A percentile compares a stretch with the other conserved stretches of the same genome.
These are phyloP conservation scores for Ophiocordyceps unilateralis DNA, from an alignment of 2,329 filamentous ascomycete genomes.

Conservation along the genomic window DNA sequence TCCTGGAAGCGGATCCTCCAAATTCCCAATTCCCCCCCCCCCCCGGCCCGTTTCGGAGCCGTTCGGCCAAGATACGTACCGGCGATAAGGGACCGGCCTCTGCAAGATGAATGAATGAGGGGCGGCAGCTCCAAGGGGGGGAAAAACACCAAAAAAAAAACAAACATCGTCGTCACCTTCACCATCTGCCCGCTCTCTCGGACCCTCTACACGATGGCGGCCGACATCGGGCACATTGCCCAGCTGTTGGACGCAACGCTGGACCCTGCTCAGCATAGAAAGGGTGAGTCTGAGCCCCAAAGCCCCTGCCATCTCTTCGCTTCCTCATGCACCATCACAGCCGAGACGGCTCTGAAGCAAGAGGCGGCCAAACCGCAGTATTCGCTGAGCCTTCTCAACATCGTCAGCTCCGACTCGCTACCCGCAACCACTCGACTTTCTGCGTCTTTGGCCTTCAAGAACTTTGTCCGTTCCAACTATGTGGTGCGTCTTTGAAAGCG, in stretches of 20 bases:
- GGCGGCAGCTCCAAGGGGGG: no score
- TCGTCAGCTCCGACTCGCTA: conserved; percentile 60
- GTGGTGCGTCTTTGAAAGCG: conserved; percentile 34
- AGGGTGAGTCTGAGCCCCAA: conserved; percentile 42
- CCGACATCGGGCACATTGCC: conserved; percentile 45
- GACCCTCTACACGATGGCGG: conserved; percentile 28
- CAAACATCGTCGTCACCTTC: no score
- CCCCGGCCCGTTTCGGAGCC: background rate
- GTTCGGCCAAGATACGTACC: background rate
- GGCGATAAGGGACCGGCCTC: background rate
- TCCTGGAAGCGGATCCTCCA: background rate
- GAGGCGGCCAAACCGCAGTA: conserved; percentile 76
- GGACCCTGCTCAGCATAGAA: conserved; percentile 71
- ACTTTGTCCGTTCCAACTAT: conserved; percentile 91
- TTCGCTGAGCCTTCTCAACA: conserved; percentile 74
- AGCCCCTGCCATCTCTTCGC: conserved; percentile 9
- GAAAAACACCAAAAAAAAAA: no score
- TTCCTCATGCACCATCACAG: conserved; percentile 31
- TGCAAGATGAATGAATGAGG: no score
- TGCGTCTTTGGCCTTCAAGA: conserved; percentile 91
- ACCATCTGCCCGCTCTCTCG: no score
- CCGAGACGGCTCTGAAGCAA: conserved; percentile 61
- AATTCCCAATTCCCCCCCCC: no score
- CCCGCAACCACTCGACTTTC: conserved; percentile 69
- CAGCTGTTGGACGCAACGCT: conserved; percentile 82